Evolutionary conservation across 1,139 yeast genomes (phyloP), one percentile per base, ranked within the genome.

Genomic region (Protomyces inundatus): DNA sequence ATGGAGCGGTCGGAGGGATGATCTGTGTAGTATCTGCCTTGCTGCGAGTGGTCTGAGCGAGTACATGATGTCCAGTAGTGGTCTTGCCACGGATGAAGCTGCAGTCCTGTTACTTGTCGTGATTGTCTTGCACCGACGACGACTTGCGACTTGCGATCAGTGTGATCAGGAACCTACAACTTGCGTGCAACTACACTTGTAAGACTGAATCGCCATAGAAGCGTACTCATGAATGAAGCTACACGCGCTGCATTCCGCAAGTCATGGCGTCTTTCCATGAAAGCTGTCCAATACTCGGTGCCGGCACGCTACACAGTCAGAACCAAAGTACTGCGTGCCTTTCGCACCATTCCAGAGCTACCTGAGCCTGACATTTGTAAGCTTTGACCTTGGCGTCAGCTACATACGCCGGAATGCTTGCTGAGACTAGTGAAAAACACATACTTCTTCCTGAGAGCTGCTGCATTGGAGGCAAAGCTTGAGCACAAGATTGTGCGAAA

Each of bases 401-500:
- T 16, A 30, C 33, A 48, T 12, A 30, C 39, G 35, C 32, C 50
- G 10, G 37, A 12, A 16, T 33, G 50, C 30, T 3, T 14, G 36
- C 42, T 37, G 6, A 55, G 54, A 34, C 52, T 50, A 10, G 34
- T 58, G 32, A 36, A 58, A 12, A 58, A 58, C 40, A 58, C 62
- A 5, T 33, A 34, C n/a, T 23, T 37, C 6, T 58, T 58, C 46
- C 53, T 58, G 16, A 10, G 10, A 7, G 51, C 50, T 10, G 62
- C 62, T 14, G 55, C 42, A 6, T 12, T 10, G 12, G 40, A 33
- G 10, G 42, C 52, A 9, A 36, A 35, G 35, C 40, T 58, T n/a
- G 62, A 58, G 45, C 53, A 52, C 12, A 51, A 58, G 42, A 42
- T 58, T 35, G 34, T 58, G 23, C 33, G 53, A 39, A 58, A 58